Base-by-base conservation (phyloP, 192 early-diverging fungal genomes). In the Radiomyces spectabilis region DNA sequence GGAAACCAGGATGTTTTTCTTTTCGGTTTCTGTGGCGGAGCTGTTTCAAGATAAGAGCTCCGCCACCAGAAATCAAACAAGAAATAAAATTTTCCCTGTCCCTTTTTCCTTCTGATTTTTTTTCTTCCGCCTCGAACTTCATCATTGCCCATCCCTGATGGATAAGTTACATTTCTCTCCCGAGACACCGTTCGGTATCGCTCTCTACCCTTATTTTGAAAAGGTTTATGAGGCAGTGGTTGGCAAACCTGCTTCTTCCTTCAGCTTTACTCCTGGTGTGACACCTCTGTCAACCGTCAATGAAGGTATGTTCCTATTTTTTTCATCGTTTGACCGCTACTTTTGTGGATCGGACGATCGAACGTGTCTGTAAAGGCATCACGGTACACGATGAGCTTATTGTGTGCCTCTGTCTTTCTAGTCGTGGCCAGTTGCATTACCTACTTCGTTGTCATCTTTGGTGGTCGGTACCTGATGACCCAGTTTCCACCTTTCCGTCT, bases 381-480 rank as follows among this genome's bases (percentile, higher is more conserved):
- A n/a, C n/a, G n/a, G n/a, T n/a, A n/a, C n/a, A n/a, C n/a, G n/a
- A n/a, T n/a, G 9, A 1, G 1, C 13, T 19, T 37, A 44, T 44
- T 18, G 7, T 53, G 18, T 47, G 21, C 35, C 31, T 33, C 32
- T 44, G 35, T 33, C 34, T 9, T 34, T 31, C 51, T 65, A 66
- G 79, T 83, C n/a, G 31, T 48, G 45, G 57, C 76, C 51, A 67
- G 63, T 26, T 75, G 73, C 32, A 48, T 78, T 41, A 77, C 76
- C 48, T 92, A 92, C 63, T 75, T 88, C 26, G 72, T 80, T n/a
- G 63, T 85, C 53, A 85, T 92, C 76, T 88, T 89, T 70, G 87
- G 89, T 44, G 84, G 83, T 33, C 85, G 83, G 48, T 66, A 65
- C 60, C 48, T 87, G 54, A 88, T 91, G 87, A 72, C 60, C 60